Evolutionary conservation across 139 green algal species (phyloP), one percentile per base, ranked within the genome.

Genomic region (Chlorella sp.): DNA sequence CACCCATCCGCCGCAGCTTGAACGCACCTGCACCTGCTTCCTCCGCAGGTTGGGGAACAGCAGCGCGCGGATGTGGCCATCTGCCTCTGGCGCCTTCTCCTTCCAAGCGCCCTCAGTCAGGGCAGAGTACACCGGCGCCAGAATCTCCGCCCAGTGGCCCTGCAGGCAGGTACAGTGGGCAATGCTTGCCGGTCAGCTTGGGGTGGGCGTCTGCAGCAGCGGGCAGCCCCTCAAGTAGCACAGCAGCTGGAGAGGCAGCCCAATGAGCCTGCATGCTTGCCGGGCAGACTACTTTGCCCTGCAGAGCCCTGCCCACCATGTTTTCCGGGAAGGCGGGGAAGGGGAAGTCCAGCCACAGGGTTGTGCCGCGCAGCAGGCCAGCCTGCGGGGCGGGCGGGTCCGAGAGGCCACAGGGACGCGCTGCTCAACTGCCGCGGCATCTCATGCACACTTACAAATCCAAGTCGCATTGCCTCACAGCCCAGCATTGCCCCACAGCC

Each of bases 111-210:
- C 74, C n/a, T 65, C 41, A 1, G 38, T 51, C 18, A 98, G 88
- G 11, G 85, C 69, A 25, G 70, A 92, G 81, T 91, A 94, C 9
- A 92, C 55, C 5, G 94, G 92, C 32, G 93, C 70, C 81, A 96
- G 87, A 26, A 93, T 70, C 88, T 98, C 94, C 4, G 88, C 85
- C 94, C 94, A 98, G 86, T 96, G 92, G 3, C 94, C 95, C 51
- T 60, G 51, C 51, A 60, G 51, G 51, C 9, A 60, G 21, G 2
- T 21, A 21, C 51, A 21, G 51, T 51, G 44, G 9, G 6, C 7
- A 51, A 9, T 9, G 44, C 9, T 9, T 51, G 44, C 44, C 44
- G 44, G 9, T 51, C 44, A 51, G 44, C 44, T 9, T 51, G 44
- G 6, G 44, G 44, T 9, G 44, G 9, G 44, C 44, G 44, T 6